A percentile compares a stretch with the other conserved stretches of the same genome.
Evolutionary conservation across 345 rosid genomes (phyloP).

Genomic region (Populus alba): DNA sequence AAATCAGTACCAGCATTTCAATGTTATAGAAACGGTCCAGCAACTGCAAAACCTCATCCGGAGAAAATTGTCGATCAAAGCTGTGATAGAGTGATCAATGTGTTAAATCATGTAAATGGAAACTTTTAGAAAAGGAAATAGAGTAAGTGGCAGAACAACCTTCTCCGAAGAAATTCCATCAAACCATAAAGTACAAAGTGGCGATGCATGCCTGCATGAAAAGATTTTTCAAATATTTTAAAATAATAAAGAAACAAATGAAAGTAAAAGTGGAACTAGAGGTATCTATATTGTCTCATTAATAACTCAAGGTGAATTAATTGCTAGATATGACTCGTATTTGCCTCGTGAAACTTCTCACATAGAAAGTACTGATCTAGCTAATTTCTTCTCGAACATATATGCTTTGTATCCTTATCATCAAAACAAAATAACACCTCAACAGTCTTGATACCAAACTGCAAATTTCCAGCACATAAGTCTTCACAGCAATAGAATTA

Average conservation of each 20-base stretch:
- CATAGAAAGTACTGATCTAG: background rate
- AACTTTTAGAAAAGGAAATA: background rate
- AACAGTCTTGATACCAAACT: background rate
- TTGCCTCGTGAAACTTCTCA: background rate
- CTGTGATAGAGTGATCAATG: constrained; percentile 36
- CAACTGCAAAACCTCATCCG: constrained; percentile 89
- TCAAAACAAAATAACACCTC: background rate
- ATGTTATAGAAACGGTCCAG: constrained; percentile 90
- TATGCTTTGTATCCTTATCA: background rate
- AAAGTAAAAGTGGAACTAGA: background rate
- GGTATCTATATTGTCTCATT: background rate
- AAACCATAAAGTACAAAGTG: constrained; percentile 92
- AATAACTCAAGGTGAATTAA: background rate
- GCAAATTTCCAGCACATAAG: background rate
- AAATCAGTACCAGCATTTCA: constrained; percentile 72
- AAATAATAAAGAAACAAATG: background rate
- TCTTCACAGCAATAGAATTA: background rate
- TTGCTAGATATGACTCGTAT: background rate
- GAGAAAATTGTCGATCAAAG: constrained; percentile 76
- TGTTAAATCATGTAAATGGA: constrained; percentile 1
- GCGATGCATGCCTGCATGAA: constrained; percentile 75
- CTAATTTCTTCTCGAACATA: background rate
- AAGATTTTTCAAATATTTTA: background rate
- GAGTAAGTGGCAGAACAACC: constrained; percentile 40
- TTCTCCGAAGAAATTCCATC: constrained; percentile 81